Conservation (phyloP, 345 rosid genomes). For the Gossypium herbaceum region DNA sequence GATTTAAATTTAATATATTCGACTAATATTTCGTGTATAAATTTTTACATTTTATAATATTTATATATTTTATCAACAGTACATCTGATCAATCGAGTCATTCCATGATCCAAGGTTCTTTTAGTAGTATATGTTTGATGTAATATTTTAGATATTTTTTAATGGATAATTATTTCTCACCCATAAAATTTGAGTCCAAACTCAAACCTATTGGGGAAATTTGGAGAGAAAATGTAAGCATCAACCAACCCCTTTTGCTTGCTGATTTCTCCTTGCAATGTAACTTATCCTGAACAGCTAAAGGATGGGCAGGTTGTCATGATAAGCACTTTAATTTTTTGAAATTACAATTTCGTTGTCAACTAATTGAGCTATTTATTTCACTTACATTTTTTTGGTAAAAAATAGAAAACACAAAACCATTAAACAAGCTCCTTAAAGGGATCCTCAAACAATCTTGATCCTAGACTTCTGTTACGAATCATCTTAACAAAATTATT, state of each 20-base stretch:
- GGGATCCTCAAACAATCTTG: too few relatives aligned
- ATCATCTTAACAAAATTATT: too few relatives aligned
- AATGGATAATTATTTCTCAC: background rate
- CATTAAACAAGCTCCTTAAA: too few relatives aligned
- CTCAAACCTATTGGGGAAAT: background rate
- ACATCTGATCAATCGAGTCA: too few relatives aligned
- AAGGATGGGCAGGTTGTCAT: background rate
- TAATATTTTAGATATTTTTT: background rate
- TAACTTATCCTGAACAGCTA: slow-evolving; percentile 15
- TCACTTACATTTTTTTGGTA: background rate
- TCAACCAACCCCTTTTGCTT: slow-evolving; percentile 9
- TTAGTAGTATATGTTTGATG: too few relatives aligned
- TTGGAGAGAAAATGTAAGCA: slow-evolving; percentile 21
- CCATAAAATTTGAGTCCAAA: slow-evolving; percentile 20
- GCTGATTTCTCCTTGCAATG: background rate
- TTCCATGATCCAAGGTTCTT: too few relatives aligned
- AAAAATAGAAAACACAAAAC: too few relatives aligned
- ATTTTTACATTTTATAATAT: too few relatives aligned
- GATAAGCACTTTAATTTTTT: background rate
- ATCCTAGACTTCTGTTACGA: too few relatives aligned
- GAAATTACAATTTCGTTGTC: background rate
- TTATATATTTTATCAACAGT: too few relatives aligned
- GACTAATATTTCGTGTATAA: too few relatives aligned
- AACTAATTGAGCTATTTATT: background rate
- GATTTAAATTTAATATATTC: too few relatives aligned